Conservation (phyloP, 2,329 filamentous ascomycete species). For the Lizonia empirigonia region DNA sequence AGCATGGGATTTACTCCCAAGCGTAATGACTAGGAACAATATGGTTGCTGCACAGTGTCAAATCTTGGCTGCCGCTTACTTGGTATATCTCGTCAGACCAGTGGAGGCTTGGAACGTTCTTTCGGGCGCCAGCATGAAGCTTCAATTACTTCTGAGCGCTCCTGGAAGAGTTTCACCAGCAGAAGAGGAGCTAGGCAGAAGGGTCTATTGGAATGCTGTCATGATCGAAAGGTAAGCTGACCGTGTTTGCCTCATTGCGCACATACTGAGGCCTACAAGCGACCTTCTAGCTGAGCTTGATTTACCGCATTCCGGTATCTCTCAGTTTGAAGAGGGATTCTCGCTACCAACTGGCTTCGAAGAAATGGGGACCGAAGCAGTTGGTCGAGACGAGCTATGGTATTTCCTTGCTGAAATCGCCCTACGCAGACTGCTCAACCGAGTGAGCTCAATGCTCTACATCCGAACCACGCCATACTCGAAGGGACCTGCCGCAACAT, state of each 20-base stretch:
- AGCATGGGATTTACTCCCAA: slow-evolving; percentile 77
- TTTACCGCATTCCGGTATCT: slow-evolving; percentile 80
- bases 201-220: slow-evolving; percentile 84
- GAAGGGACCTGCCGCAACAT: slow-evolving; percentile 58
- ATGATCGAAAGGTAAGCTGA: slow-evolving; percentile 68
- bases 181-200: slow-evolving; percentile 73
- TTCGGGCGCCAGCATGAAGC: slow-evolving; percentile 79
- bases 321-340: slow-evolving; percentile 80
- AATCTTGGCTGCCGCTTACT: slow-evolving; percentile 77
- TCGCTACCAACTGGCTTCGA: slow-evolving; percentile 79
- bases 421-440: slow-evolving; percentile 74
- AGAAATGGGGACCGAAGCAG: slow-evolving; percentile 66
- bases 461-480: slow-evolving; percentile 62
- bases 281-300: slow-evolving; percentile 80
- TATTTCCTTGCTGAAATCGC: slow-evolving; percentile 87
- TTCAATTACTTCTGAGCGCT: slow-evolving; percentile 77
- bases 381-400: slow-evolving; percentile 79
- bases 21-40: slow-evolving; percentile 79
- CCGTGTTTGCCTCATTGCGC: neutral
- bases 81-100: slow-evolving; percentile 81
- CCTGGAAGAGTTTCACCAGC: slow-evolving; percentile 72
- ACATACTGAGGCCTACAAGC: slow-evolving; percentile 26
- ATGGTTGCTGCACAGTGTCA: slow-evolving; percentile 81
- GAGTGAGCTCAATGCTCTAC: slow-evolving; percentile 80
- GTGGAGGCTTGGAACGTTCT: slow-evolving; percentile 83